Percentiles rank a stretch among this genome's conserved stretches.
phyloP scores from a whole-genome alignment of 2,329 filamentous ascomycete species.

The Ceratocystis albifundus region DNA sequence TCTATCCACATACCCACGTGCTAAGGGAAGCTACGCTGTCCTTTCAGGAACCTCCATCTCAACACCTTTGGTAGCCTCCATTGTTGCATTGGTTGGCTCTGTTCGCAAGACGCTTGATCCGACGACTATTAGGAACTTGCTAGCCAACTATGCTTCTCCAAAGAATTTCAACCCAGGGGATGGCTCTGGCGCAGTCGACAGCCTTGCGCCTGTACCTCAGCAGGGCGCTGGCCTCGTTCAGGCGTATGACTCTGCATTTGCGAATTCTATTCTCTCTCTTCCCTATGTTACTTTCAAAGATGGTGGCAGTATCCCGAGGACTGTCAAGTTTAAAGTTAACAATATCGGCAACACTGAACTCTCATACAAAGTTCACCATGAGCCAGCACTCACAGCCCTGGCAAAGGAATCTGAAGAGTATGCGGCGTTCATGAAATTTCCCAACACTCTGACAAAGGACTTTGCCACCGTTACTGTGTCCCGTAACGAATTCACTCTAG shows the following conservation, averaged over 20 bases:
- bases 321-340: constrained; percentile 42
- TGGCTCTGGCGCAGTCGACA: constrained; percentile 29
- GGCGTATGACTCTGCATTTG: constrained; percentile 45
- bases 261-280: constrained; percentile 41
- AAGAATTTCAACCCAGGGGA: constrained; percentile 38
- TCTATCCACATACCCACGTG: constrained; percentile 42
- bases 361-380: constrained; percentile 42
- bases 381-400: constrained; percentile 43
- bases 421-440: constrained; percentile 29
- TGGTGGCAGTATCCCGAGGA: constrained; percentile 43
- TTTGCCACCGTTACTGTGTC: constrained; percentile 37
- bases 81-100: constrained; percentile 43
- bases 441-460: constrained; percentile 35
- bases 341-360: constrained; percentile 41
- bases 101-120: constrained; percentile 42
- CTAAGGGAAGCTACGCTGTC: constrained; percentile 35
- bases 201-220: constrained; percentile 46
- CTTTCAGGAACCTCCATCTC: constrained; percentile 51
- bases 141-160: constrained; percentile 41
- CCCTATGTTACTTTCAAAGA: constrained; percentile 55
- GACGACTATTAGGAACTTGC: constrained; percentile 37
- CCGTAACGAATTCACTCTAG: constrained; percentile 34
- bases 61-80: constrained; percentile 43
- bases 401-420: constrained; percentile 33
- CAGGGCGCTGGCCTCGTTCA: constrained; percentile 51